Conservation (phyloP, 2,329 filamentous ascomycete genomes). For the Teratosphaeria nubilosa region DNA sequence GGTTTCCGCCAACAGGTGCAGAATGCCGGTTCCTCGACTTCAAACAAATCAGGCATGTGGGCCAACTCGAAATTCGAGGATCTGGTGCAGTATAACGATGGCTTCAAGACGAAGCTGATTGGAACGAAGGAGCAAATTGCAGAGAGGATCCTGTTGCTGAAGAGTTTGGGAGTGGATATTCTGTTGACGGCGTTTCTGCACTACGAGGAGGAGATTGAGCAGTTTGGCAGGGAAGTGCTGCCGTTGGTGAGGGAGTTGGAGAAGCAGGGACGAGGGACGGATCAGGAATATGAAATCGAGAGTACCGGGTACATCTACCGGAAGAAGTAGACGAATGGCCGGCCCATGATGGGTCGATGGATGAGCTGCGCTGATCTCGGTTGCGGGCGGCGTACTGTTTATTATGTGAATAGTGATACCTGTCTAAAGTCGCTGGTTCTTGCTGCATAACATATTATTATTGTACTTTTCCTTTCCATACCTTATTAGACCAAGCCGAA, state of each 20-base stretch:
- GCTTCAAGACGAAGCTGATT: constrained; percentile 46
- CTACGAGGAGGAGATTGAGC: constrained; percentile 44
- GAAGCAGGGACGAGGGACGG: constrained; percentile 38
- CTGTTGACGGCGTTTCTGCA: constrained; percentile 41
- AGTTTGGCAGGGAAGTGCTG: constrained; percentile 38
- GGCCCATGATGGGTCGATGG: too few species aligned
- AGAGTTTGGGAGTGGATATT: constrained; percentile 37
- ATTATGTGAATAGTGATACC: background rate
- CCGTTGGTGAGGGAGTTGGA: constrained; percentile 40
- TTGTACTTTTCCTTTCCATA: too few species aligned
- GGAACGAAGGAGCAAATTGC: constrained; percentile 44
- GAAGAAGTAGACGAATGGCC: constrained; percentile 9
- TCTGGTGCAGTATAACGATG: constrained; percentile 46
- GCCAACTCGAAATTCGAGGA: constrained; percentile 43
- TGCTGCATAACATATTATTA: background rate
- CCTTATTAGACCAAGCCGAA: background rate
- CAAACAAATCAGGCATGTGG: constrained; percentile 45
- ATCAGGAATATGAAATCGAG: constrained; percentile 37
- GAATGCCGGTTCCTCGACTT: constrained; percentile 40
- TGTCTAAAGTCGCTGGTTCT: background rate
- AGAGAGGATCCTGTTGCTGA: constrained; percentile 39
- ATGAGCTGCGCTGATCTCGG: background rate
- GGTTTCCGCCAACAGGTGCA: constrained; percentile 41
- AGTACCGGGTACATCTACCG: constrained; percentile 40
- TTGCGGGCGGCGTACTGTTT: background rate